Conservation (phyloP, 495 filamentous ascomycete species). For the Penicillium macrosclerotiorum region DNA sequence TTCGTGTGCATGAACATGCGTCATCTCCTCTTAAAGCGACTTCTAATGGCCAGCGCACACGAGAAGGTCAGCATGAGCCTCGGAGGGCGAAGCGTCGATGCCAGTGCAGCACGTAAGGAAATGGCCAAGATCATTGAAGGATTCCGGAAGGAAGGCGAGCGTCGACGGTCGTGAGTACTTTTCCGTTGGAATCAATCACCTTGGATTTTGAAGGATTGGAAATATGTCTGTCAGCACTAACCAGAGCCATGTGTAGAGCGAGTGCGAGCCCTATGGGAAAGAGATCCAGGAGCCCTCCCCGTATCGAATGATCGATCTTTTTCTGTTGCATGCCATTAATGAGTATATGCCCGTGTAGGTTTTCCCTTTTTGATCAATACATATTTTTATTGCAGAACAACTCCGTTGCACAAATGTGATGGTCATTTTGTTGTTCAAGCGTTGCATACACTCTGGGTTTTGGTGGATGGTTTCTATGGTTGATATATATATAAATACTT, state of each 20-base stretch:
- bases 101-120: conserved; percentile 71
- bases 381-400: conserved; percentile 8
- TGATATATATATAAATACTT: too few relatives aligned
- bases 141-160: conserved; percentile 77
- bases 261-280: conserved; percentile 39
- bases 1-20: conserved; percentile 95
- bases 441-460: conserved; percentile 1
- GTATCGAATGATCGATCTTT: conserved; percentile 38
- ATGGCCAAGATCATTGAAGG: conserved; percentile 84
- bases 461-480: too few relatives aligned
- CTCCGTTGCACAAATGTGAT: conserved; percentile 6
- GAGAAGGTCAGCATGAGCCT: conserved; percentile 94
- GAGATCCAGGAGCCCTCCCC: conserved; percentile 43
- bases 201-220: too few relatives aligned
- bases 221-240: too few relatives aligned
- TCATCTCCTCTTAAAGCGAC: conserved; percentile 75
- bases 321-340: conserved; percentile 1
- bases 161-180: conserved; percentile 74
- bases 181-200: neutral
- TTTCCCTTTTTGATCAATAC: conserved; percentile 13
- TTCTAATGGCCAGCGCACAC: conserved; percentile 71
- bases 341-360: conserved; percentile 15
- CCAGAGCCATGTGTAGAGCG: conserved; percentile 18
- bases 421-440: conserved; percentile 6
- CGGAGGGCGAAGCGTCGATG: conserved; percentile 75